These are phyloP conservation scores for Populus ilicifolia DNA, from an alignment of 345 rosid genomes.

Conservation along the genomic window DNA sequence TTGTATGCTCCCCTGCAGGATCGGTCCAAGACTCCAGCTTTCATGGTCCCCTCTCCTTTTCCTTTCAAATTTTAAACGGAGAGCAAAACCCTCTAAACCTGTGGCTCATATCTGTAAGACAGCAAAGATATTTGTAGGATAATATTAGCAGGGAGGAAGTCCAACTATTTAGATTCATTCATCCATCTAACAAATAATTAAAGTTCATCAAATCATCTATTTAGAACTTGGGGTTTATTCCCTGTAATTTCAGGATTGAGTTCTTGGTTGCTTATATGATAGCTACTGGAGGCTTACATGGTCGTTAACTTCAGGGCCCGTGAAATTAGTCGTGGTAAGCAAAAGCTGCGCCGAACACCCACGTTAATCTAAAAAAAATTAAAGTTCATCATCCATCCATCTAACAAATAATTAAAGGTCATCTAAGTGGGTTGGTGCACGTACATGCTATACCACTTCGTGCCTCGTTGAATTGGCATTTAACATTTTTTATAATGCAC, in stretches of 20 bases:
- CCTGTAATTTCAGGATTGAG: too few species aligned
- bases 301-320: too few species aligned
- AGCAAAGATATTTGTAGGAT: background rate
- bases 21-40: background rate
- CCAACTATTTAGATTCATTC: background rate
- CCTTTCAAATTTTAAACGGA: background rate
- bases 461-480: background rate
- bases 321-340: too few species aligned
- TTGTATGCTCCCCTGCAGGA: background rate
- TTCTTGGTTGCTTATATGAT: too few species aligned
- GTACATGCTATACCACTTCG: background rate
- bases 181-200: background rate
- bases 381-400: too few species aligned
- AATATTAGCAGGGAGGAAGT: background rate
- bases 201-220: too few species aligned
- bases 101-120: background rate
- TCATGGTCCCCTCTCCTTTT: slow-evolving; percentile 2
- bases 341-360: too few species aligned
- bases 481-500: background rate
- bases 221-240: too few species aligned
- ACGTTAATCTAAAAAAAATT: too few species aligned
- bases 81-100: background rate
- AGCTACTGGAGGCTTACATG: too few species aligned
- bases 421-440: background rate
- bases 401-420: background rate